Evolutionary conservation across 2,329 filamentous ascomycete genomes (phyloP).

Genomic region (Aspergillus hiratsukae): DNA sequence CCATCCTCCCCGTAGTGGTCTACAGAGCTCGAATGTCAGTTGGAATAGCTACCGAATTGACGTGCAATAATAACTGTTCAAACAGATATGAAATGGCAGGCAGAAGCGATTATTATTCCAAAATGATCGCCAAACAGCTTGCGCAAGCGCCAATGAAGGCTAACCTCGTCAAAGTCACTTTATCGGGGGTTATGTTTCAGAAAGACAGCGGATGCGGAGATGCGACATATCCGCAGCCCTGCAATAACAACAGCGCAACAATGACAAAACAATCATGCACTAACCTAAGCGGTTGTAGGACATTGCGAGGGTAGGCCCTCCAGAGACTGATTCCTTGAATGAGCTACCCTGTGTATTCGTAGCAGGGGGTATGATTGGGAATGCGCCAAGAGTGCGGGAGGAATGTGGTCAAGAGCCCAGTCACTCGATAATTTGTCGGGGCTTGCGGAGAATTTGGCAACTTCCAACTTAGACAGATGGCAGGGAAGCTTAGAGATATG

Average conservation of each 20-base stretch:
- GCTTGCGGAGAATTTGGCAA: background rate
- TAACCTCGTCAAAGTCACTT: background rate
- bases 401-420: conserved; percentile 15
- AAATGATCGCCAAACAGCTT: background rate
- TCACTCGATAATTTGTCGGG: conserved; percentile 6
- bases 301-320: conserved; percentile 22
- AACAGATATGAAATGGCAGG: background rate
- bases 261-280: conserved; percentile 29
- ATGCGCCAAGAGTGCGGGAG: conserved; percentile 25
- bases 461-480: background rate
- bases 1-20: conserved; percentile 43
- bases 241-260: background rate
- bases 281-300: conserved; percentile 73
- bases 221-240: background rate
- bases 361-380: conserved; percentile 17
- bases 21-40: conserved; percentile 25
- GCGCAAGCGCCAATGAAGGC: background rate
- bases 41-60: background rate
- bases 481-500: background rate
- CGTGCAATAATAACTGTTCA: background rate
- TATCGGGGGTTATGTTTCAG: background rate
- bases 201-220: background rate
- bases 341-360: conserved; percentile 21
- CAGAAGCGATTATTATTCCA: background rate
- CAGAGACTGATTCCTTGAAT: conserved; percentile 18